Percentiles rank a stretch among this genome's conserved stretches.
phyloP scores from a whole-genome alignment of 2,329 filamentous ascomycete genomes.

The Arthrinium phaeospermum region DNA sequence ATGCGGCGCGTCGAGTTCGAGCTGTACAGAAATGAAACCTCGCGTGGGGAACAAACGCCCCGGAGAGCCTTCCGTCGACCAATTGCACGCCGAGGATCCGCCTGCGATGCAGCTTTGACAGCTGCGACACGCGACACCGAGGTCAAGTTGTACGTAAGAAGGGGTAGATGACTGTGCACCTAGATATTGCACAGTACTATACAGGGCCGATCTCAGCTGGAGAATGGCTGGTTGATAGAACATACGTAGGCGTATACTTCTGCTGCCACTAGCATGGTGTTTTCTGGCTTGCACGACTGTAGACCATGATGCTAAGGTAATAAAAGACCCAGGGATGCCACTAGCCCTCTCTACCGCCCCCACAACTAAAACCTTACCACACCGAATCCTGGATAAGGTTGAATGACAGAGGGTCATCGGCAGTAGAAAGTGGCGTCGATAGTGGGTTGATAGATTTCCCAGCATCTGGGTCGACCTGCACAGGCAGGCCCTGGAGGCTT shows the following conservation, averaged over 20 bases:
- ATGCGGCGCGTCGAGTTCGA: slow-evolving; percentile 5
- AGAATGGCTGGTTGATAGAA: background rate
- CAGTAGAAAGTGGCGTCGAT: background rate
- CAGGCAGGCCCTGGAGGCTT: background rate
- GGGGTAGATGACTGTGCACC: background rate
- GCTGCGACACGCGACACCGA: background rate
- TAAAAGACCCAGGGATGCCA: background rate
- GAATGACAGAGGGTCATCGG: slow-evolving; percentile 5
- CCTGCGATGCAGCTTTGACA: background rate
- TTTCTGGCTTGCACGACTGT: background rate
- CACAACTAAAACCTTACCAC: background rate
- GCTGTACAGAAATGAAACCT: background rate
- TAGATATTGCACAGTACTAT: background rate
- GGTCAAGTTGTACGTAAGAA: background rate
- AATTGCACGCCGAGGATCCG: background rate
- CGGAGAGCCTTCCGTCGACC: background rate
- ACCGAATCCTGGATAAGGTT: slow-evolving; percentile 5
- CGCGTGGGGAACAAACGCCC: background rate
- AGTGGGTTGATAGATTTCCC: background rate
- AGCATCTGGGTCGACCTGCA: background rate
- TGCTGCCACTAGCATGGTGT: background rate
- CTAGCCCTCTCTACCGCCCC: background rate
- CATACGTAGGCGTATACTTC: background rate
- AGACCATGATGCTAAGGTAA: background rate
- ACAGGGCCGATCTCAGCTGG: background rate